Percentiles rank a stretch among this genome's conserved stretches.
phyloP scores from a whole-genome alignment of 495 filamentous ascomycete genomes.

The Neurospora sp. region DNA sequence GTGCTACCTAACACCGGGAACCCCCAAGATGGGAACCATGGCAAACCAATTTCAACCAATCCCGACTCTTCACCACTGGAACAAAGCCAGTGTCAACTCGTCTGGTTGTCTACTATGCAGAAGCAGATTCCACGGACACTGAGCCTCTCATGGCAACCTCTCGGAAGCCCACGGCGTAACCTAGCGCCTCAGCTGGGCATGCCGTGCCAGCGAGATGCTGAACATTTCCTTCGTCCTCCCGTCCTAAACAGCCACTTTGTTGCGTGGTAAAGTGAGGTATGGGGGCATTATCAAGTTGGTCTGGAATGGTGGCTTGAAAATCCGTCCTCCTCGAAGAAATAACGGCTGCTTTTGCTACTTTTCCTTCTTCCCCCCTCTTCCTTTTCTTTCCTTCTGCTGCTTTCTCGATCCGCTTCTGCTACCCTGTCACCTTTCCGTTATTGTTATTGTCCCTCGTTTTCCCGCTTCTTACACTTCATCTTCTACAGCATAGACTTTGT shows the following conservation, averaged over 20 bases:
- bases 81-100: not conserved
- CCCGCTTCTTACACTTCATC: not conserved
- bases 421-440: not conserved
- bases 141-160: not conserved
- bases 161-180: not conserved
- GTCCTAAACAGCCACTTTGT: not conserved
- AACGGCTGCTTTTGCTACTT: not conserved
- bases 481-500: not conserved
- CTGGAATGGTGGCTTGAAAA: not conserved
- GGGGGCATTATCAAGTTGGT: not conserved
- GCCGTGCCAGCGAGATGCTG: not conserved
- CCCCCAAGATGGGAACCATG: not conserved
- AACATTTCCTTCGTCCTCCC: not conserved
- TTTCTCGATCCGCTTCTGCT: not conserved
- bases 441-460: not conserved
- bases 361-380: not conserved
- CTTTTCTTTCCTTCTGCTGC: not conserved
- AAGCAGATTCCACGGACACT: not conserved
- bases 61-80: not conserved
- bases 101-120: not conserved
- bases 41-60: not conserved
- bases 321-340: not conserved
- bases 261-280: not conserved
- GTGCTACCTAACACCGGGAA: not conserved
- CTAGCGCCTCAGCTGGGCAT: not conserved